phyloP scores from a whole-genome alignment of 306 rosid species.

The Cicer judaicum region DNA sequence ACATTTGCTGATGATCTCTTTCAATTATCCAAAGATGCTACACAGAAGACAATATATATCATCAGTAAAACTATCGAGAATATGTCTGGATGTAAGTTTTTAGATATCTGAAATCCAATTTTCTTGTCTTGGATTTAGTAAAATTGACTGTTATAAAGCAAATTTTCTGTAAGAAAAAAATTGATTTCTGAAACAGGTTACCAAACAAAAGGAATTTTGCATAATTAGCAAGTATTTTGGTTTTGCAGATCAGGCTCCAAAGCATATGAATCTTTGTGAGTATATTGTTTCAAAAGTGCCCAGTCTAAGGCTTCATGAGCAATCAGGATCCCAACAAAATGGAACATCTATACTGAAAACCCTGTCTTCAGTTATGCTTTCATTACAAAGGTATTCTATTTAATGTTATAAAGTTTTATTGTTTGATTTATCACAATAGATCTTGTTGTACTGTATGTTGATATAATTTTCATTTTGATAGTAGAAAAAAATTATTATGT shows the following conservation, averaged over 20 bases:
- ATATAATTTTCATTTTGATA: not conserved
- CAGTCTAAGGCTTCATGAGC: conserved; percentile 60
- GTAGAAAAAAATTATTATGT: not conserved
- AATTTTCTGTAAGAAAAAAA: conserved; percentile 1
- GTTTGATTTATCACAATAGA: conserved; percentile 6
- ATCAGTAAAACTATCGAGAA: conserved; percentile 64
- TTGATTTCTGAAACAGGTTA: conserved; percentile 13
- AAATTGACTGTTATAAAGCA: conserved; percentile 3
- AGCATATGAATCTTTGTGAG: conserved; percentile 67
- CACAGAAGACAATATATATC: conserved; percentile 58
- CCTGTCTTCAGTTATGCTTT: conserved; percentile 74
- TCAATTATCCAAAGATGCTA: conserved; percentile 70
- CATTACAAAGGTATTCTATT: conserved; percentile 72
- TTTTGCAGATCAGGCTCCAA: conserved; percentile 72
- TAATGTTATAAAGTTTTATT: conserved; percentile 26
- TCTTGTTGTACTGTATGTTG: not conserved
- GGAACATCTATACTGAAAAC: conserved; percentile 67
- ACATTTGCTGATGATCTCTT: conserved; percentile 86
- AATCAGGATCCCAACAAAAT: conserved; percentile 54
- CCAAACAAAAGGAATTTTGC: conserved; percentile 24
- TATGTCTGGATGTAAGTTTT: conserved; percentile 82
- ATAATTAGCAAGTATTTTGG: conserved; percentile 41
- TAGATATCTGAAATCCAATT: conserved; percentile 25
- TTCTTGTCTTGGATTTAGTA: conserved; percentile 13
- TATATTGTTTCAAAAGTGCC: conserved; percentile 74